A percentile compares a stretch with the other conserved stretches of the same genome.
These are phyloP conservation scores for Apophysomyces ossiformis DNA, from an alignment of 371 early-diverging fungal species.

Conservation along the genomic window DNA sequence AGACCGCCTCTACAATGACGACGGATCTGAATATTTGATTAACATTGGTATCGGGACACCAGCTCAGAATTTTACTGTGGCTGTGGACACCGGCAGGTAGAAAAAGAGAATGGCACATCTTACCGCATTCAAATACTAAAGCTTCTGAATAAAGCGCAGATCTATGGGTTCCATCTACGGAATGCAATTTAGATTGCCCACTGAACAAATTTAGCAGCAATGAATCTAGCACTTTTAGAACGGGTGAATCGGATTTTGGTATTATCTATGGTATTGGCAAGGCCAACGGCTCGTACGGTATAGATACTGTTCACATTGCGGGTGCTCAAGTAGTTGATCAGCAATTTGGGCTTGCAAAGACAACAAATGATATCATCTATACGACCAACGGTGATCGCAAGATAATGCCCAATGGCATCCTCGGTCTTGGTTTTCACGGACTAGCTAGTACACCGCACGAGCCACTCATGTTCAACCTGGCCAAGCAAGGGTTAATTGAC, in stretches of 20 bases:
- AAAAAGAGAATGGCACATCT: conserved; percentile 12
- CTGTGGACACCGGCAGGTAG: conserved; percentile 48
- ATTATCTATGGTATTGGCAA: conserved; percentile 68
- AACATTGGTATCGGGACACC: conserved; percentile 36
- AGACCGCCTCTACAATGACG: conserved; percentile 30
- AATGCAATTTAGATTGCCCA: conserved; percentile 33
- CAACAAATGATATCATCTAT: conserved; percentile 50
- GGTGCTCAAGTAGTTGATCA: conserved; percentile 49
- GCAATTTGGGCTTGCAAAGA: conserved; percentile 57
- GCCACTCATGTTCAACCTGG: conserved; percentile 37
- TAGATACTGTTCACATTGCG: conserved; percentile 57
- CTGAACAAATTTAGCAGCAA: conserved; percentile 48
- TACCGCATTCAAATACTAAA: too few relatives aligned
- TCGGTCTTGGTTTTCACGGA: conserved; percentile 37
- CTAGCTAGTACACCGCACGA: conserved; percentile 19
- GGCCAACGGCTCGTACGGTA: conserved; percentile 60
- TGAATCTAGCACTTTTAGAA: conserved; percentile 54
- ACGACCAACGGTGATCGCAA: conserved; percentile 39
- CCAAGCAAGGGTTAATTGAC: conserved; percentile 34
- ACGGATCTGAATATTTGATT: conserved; percentile 31
- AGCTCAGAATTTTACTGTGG: conserved; percentile 37
- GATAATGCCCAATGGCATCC: conserved; percentile 32
- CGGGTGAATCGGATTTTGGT: conserved; percentile 46
- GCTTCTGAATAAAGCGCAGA: conserved; percentile 73
- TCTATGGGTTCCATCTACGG: conserved; percentile 45